phyloP scores from a whole-genome alignment of 2,329 filamentous ascomycete species.

The Lasiodiplodia hormozganensis region DNA sequence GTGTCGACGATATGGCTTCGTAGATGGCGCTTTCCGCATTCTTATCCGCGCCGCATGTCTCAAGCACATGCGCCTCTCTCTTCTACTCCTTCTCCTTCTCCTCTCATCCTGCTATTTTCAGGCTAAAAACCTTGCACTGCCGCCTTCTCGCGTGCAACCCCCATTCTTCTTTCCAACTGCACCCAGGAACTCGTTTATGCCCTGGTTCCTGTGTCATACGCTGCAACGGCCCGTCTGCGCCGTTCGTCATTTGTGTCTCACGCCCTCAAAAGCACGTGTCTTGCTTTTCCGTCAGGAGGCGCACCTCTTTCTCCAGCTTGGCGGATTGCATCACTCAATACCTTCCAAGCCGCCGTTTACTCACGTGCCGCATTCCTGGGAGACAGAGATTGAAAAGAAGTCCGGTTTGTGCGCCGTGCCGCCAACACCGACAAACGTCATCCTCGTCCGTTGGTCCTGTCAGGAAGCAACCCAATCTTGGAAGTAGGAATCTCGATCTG shows the following conservation, averaged over 20 bases:
- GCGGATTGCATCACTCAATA: not conserved
- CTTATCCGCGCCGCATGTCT: not conserved
- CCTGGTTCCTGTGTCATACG: constrained; percentile 21
- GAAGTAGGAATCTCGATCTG: constrained; percentile 15
- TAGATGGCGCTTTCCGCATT: not conserved
- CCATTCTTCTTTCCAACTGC: not conserved
- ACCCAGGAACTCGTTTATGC: constrained; percentile 13
- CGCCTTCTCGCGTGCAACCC: constrained; percentile 5
- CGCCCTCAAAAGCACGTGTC: constrained; percentile 17
- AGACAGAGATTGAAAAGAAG: not conserved
- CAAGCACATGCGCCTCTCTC: not conserved
- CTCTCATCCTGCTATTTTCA: not conserved
- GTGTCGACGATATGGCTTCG: not conserved
- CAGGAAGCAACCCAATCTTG: not conserved
- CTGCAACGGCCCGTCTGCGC: constrained; percentile 25
- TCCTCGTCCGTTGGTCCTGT: not conserved
- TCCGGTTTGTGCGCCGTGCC: not conserved
- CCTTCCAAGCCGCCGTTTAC: not conserved
- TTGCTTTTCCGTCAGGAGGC: constrained; percentile 11
- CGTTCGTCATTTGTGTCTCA: constrained; percentile 26
- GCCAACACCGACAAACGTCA: constrained; percentile 9
- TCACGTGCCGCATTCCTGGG: not conserved
- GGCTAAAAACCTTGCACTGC: constrained; percentile 4
- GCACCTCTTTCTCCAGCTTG: constrained; percentile 8
- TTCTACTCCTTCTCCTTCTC: not conserved